A percentile compares a stretch with the other conserved stretches of the same genome.
Evolutionary conservation across 2,329 filamentous ascomycete genomes (phyloP).

Genomic region (Scedosporium dehoogii): DNA sequence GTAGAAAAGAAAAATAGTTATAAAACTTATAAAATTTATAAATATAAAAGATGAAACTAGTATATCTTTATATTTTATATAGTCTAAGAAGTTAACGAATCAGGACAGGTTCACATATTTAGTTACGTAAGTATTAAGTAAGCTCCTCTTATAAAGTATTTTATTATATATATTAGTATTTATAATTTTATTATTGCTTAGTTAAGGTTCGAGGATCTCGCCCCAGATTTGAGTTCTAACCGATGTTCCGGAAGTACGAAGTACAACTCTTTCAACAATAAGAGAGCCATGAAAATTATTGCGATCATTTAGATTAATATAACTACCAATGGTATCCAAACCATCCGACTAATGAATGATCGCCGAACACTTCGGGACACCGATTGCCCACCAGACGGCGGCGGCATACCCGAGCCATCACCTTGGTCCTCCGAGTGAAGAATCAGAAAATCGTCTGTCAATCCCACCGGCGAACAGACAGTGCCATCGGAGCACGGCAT

Average conservation of each 20-base stretch:
- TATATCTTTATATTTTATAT: neutral
- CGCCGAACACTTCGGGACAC: neutral
- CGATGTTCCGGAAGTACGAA: too few relatives aligned
- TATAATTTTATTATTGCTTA: too few relatives aligned
- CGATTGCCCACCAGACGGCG: neutral
- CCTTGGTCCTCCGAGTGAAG: slow-evolving; percentile 13
- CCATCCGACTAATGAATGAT: neutral
- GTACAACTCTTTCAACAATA: too few relatives aligned
- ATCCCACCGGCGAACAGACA: slow-evolving; percentile 31
- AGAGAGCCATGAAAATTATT: too few relatives aligned
- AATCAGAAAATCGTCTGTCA: slow-evolving; percentile 29
- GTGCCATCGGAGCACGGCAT: slow-evolving; percentile 34
- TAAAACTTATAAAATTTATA: neutral
- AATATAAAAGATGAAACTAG: neutral
- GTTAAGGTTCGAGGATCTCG: too few relatives aligned
- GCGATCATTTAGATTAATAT: too few relatives aligned
- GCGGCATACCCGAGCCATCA: neutral
- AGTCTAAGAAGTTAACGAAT: too few relatives aligned
- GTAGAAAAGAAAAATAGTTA: neutral
- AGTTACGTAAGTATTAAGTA: too few relatives aligned
- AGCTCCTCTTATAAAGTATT: too few relatives aligned
- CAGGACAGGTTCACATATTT: too few relatives aligned
- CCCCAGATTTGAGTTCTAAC: too few relatives aligned
- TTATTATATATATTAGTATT: too few relatives aligned
- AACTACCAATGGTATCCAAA: neutral